These are phyloP conservation scores for Coniophora puteana DNA, from an alignment of 1,284 basidiomycete species.

Conservation along the genomic window DNA sequence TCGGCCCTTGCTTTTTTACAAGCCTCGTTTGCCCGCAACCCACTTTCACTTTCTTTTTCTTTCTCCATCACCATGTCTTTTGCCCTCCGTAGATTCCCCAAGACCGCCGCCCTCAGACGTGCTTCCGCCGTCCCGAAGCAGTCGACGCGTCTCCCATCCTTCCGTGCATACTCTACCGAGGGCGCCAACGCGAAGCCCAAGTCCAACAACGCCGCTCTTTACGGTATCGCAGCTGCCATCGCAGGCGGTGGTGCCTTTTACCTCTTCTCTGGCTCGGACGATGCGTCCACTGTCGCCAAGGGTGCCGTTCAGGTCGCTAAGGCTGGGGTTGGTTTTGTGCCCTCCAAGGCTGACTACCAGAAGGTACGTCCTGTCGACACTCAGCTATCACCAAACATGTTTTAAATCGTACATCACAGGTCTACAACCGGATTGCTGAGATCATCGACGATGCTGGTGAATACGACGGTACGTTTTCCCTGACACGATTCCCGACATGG, in stretches of 20 bases:
- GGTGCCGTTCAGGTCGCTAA: constrained; percentile 60
- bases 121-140: constrained; percentile 28
- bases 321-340: constrained; percentile 59
- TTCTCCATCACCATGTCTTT: constrained; percentile 41
- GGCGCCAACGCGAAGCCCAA: constrained; percentile 38
- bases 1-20: constrained; percentile 11
- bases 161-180: constrained; percentile 58
- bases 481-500: too few species aligned
- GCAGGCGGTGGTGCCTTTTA: constrained; percentile 55
- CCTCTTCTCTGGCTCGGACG: constrained; percentile 41
- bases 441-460: constrained; percentile 66
- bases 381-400: neutral
- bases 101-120: constrained; percentile 38
- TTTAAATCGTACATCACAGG: constrained; percentile 37
- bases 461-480: constrained; percentile 71
- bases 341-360: constrained; percentile 80
- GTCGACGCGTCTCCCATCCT: constrained; percentile 29
- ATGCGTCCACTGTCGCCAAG: constrained; percentile 51
- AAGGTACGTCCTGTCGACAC: constrained; percentile 49
- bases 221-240: constrained; percentile 49
- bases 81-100: constrained; percentile 42
- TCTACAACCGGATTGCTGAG: constrained; percentile 85
- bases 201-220: constrained; percentile 51
- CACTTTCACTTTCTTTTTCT: constrained; percentile 4
- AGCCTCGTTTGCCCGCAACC: too few species aligned